These are phyloP conservation scores for Globisporangium iwayamae DNA, from an alignment of 352 stramenopile genomes.

Conservation along the genomic window DNA sequence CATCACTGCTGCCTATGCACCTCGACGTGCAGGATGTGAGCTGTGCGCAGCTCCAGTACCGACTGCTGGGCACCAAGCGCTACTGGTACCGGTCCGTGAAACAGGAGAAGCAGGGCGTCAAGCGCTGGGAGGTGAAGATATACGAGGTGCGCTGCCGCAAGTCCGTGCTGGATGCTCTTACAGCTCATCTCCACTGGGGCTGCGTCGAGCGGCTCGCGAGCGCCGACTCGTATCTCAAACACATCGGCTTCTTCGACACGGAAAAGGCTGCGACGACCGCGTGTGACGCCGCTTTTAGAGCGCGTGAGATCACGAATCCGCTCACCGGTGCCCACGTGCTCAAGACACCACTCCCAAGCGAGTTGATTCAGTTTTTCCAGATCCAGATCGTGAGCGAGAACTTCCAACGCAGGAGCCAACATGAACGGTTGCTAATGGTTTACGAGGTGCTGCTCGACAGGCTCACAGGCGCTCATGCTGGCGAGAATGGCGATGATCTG, in stretches of 20 bases:
- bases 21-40: conserved; percentile 34
- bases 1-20: background rate
- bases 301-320: conserved; percentile 37
- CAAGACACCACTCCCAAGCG: conserved; percentile 28
- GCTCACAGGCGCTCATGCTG: background rate
- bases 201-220: conserved; percentile 27
- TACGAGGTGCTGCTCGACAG: conserved; percentile 29
- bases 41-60: conserved; percentile 54
- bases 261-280: conserved; percentile 43
- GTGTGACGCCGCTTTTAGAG: conserved; percentile 32
- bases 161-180: conserved; percentile 25
- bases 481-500: background rate
- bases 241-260: conserved; percentile 55
- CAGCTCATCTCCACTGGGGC: conserved; percentile 27
- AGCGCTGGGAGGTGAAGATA: conserved; percentile 55
- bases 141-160: conserved; percentile 52
- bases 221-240: conserved; percentile 45
- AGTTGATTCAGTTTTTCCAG: conserved; percentile 39
- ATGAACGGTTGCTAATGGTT: conserved; percentile 41
- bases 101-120: conserved; percentile 50
- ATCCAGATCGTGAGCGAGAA: conserved; percentile 44
- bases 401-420: conserved; percentile 45
- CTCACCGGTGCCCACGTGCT: conserved; percentile 24
- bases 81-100: conserved; percentile 74
- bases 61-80: conserved; percentile 47